Percentiles rank a stretch among this genome's conserved stretches.
These are phyloP conservation scores for Trypanosoma congolense DNA, from an alignment of 208 protist species.

Conservation along the genomic window DNA sequence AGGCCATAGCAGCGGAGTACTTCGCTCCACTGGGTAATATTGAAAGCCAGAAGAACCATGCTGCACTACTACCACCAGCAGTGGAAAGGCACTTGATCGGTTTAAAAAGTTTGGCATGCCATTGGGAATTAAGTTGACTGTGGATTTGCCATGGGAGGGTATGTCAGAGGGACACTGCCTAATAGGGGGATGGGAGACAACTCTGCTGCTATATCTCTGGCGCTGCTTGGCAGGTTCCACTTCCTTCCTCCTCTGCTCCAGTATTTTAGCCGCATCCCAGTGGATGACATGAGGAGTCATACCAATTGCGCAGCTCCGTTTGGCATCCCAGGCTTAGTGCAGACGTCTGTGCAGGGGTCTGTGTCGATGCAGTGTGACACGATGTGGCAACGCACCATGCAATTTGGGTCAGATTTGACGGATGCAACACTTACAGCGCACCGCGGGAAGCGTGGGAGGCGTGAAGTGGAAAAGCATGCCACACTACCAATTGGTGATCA, in stretches of 20 bases:
- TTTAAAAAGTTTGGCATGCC: too few species aligned
- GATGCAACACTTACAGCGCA: slow-evolving; percentile 29
- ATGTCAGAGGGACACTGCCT: too few species aligned
- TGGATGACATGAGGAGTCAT: neutral
- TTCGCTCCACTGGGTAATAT: too few species aligned
- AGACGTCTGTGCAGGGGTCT: neutral
- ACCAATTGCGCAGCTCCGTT: neutral
- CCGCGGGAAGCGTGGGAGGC: neutral
- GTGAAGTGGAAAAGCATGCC: too few species aligned
- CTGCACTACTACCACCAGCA: too few species aligned
- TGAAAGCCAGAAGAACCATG: too few species aligned
- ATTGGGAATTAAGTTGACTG: too few species aligned
- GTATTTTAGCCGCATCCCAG: slow-evolving; percentile 22
- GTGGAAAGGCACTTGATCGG: too few species aligned
- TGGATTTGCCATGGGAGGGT: too few species aligned
- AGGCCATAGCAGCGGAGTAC: slow-evolving; percentile 20
- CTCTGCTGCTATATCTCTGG: neutral
- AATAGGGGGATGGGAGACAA: too few species aligned
- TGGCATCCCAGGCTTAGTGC: neutral
- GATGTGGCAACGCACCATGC: neutral
- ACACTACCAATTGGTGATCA: too few species aligned
- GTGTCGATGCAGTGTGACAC: neutral
- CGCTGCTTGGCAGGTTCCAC: slow-evolving; percentile 6
- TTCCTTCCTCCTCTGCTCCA: slow-evolving; percentile 32
- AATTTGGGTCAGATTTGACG: slow-evolving; percentile 15